Conservation (phyloP, 1,284 basidiomycete species). For the Boletus sp. region DNA sequence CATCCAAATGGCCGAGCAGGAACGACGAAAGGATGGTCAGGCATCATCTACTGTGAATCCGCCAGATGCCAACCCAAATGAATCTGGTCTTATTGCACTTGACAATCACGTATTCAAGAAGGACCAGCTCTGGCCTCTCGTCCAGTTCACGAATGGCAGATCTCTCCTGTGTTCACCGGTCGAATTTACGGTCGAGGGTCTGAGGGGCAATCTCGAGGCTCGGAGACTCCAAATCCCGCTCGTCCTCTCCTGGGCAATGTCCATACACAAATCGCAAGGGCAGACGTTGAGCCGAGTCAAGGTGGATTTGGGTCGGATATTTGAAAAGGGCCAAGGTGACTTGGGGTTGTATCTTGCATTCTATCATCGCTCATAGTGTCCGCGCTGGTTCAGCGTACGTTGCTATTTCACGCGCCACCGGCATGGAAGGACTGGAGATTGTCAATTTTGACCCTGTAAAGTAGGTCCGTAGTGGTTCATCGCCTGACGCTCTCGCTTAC, state of each 20-base stretch:
- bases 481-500: constrained; percentile 1
- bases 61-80: constrained; percentile 12
- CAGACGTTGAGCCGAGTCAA: constrained; percentile 78
- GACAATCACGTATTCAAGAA: constrained; percentile 23
- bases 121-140: constrained; percentile 51
- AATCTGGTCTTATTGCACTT: constrained; percentile 23
- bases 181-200: constrained; percentile 54
- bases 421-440: constrained; percentile 84
- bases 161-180: constrained; percentile 48
- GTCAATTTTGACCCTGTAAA: constrained; percentile 73
- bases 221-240: constrained; percentile 62
- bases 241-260: constrained; percentile 79
- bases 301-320: constrained; percentile 63
- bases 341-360: background rate
- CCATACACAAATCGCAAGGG: constrained; percentile 86
- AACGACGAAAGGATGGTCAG: constrained; percentile 16
- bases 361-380: background rate
- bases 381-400: constrained; percentile 73
- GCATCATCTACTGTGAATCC: background rate
- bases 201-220: constrained; percentile 51
- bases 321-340: constrained; percentile 79
- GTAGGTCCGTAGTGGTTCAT: constrained; percentile 40
- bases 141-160: constrained; percentile 47
- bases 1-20: constrained; percentile 38
- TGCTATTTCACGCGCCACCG: constrained; percentile 88